These are phyloP conservation scores for Babjeviella inositovora DNA, from an alignment of 805 yeast species.

Conservation along the genomic window DNA sequence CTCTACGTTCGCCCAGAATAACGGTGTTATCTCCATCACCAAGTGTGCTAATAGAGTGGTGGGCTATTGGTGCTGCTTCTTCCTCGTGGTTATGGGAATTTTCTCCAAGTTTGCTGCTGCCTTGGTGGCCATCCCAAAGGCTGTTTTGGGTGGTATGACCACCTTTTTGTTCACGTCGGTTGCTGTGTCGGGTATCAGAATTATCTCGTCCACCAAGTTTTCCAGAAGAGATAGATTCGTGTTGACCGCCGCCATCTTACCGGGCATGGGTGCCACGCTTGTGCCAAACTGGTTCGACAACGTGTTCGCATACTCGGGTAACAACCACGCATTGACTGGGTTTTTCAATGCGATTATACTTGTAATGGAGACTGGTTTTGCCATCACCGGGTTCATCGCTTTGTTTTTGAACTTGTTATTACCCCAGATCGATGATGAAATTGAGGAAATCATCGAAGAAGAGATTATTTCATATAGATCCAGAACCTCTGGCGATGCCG, in stretches of 20 bases:
- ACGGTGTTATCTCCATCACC: slow-evolving; percentile 86
- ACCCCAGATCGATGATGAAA: slow-evolving; percentile 38
- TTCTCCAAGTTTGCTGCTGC: slow-evolving; percentile 83
- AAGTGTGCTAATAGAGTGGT: slow-evolving; percentile 74
- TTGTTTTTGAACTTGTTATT: slow-evolving; percentile 43
- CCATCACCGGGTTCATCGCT: slow-evolving; percentile 52
- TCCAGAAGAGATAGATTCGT: slow-evolving; percentile 64
- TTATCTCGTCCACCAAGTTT: slow-evolving; percentile 44
- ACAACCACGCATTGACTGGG: slow-evolving; percentile 37
- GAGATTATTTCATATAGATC: too few relatives aligned
- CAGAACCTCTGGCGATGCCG: too few relatives aligned
- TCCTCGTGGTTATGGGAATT: slow-evolving; percentile 73
- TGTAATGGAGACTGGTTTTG: slow-evolving; percentile 62
- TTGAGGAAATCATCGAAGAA: slow-evolving; percentile 26
- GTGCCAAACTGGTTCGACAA: slow-evolving; percentile 49
- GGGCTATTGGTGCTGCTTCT: slow-evolving; percentile 72
- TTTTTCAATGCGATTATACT: slow-evolving; percentile 53
- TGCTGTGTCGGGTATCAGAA: slow-evolving; percentile 58
- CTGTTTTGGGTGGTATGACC: slow-evolving; percentile 83
- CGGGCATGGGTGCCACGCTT: slow-evolving; percentile 53
- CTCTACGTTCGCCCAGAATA: slow-evolving; percentile 89
- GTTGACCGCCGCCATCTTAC: slow-evolving; percentile 44
- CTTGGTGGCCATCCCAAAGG: slow-evolving; percentile 64
- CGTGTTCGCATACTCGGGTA: slow-evolving; percentile 54
- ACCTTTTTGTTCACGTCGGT: slow-evolving; percentile 63